Evolutionary conservation across 495 filamentous ascomycete species (phyloP).

Genomic region (Aspergillus biplanus): DNA sequence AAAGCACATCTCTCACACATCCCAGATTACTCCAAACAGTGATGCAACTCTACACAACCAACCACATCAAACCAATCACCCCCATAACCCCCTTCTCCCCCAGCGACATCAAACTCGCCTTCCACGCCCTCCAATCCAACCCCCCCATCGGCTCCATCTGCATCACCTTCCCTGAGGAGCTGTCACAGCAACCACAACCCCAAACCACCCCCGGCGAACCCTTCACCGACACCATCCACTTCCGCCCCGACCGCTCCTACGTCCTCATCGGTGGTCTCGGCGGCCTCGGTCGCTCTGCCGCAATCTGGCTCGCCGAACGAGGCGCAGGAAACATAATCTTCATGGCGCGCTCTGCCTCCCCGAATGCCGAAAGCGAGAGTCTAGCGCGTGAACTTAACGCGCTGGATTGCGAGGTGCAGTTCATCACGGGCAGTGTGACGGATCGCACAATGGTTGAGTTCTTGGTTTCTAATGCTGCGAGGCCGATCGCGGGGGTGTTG

Average conservation of each 20-base stretch:
- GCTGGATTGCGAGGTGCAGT: conserved; percentile 23
- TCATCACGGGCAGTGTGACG: conserved; percentile 24
- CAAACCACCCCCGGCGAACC: not conserved
- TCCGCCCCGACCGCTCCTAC: conserved; percentile 34
- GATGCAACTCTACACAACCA: not conserved
- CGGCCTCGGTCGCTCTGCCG: conserved; percentile 60
- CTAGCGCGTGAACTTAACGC: conserved; percentile 41
- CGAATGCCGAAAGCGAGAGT: conserved; percentile 15
- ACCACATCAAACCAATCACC: not conserved
- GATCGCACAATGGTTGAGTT: conserved; percentile 9
- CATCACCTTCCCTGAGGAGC: not conserved
- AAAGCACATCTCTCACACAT: not conserved
- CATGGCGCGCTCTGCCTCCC: conserved; percentile 30
- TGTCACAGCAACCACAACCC: not conserved
- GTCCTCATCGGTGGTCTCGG: conserved; percentile 55
- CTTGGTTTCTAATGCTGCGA: not conserved
- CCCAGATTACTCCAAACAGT: not conserved
- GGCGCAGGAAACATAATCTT: conserved; percentile 61
- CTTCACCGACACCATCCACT: not conserved
- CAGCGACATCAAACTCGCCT: not conserved
- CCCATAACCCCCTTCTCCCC: not conserved
- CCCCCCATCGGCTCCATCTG: not conserved
- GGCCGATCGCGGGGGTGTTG: conserved; percentile 32
- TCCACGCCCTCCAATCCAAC: not conserved
- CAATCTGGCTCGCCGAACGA: conserved; percentile 58